A percentile compares a stretch with the other conserved stretches of the same genome.
These are phyloP conservation scores for Phytophthora fragariae DNA, from an alignment of 352 stramenopile genomes.

Conservation along the genomic window DNA sequence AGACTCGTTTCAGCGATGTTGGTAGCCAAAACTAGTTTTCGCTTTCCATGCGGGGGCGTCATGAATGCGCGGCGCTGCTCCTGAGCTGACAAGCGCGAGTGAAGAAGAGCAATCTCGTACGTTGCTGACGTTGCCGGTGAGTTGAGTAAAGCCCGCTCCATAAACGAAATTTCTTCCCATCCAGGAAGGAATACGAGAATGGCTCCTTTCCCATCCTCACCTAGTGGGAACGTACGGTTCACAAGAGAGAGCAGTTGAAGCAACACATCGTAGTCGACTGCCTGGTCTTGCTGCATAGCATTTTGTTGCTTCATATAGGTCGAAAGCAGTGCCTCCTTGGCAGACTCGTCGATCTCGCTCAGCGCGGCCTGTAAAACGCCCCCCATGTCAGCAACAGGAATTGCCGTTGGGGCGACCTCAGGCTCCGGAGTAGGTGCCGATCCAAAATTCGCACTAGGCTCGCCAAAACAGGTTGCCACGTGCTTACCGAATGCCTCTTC, in stretches of 20 bases:
- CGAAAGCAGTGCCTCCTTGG: slow-evolving; percentile 53
- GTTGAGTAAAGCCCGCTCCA: slow-evolving; percentile 68
- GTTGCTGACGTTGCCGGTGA: slow-evolving; percentile 54
- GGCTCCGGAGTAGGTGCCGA: slow-evolving; percentile 10
- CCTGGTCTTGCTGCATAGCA: slow-evolving; percentile 64
- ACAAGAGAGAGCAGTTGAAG: slow-evolving; percentile 71
- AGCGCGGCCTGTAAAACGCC: slow-evolving; percentile 51
- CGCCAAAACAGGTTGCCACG: slow-evolving; percentile 82
- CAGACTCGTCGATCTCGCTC: slow-evolving; percentile 31
- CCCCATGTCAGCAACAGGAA: slow-evolving; percentile 40
- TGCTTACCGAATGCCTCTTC: slow-evolving; percentile 91
- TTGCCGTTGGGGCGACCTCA: slow-evolving; percentile 12
- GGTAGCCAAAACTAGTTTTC: slow-evolving; percentile 91
- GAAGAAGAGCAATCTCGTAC: slow-evolving; percentile 80
- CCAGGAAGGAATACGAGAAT: slow-evolving; percentile 86
- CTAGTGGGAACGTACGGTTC: slow-evolving; percentile 63
- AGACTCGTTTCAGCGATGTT: slow-evolving; percentile 98
- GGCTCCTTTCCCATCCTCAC: slow-evolving; percentile 62
- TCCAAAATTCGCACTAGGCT: slow-evolving; percentile 35
- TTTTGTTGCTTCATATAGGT: slow-evolving; percentile 74
- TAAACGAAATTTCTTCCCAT: slow-evolving; percentile 87
- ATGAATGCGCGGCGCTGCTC: slow-evolving; percentile 80
- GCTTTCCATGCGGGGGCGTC: slow-evolving; percentile 61
- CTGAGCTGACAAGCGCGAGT: slow-evolving; percentile 73
- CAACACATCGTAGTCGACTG: slow-evolving; percentile 76